Base-by-base conservation (phyloP, 805 yeast species). In the Metschnikowia henanensis region DNA sequence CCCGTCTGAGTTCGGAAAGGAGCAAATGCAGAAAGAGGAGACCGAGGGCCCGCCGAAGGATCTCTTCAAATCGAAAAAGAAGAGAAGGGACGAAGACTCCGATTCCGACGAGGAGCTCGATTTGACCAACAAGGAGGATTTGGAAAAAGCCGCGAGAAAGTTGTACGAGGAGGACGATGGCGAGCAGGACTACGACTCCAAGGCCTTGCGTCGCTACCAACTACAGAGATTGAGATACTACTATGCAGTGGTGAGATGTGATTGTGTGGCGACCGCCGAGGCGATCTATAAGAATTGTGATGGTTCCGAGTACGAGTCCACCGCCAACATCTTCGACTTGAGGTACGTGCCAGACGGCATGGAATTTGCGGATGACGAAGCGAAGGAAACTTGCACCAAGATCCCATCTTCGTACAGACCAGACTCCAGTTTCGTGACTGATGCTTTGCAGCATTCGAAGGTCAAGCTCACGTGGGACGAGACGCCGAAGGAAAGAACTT, bases 381-480 rank as follows among this genome's bases (percentile, higher is more conserved):
- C 95, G 32, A 77, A 80, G 53, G 98, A 94, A 56, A 60, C 62
- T 25, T 88, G 97, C 66, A 66, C 70, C 18, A 78, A 79, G 49
- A 69, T 90, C 7, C 96, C 98, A 6, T 66, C 81, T 2, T 79
- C 78, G 37, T 94, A 94, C 65, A 83, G 80, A 53, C 99, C 99
- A 16, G 73, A 73, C 41, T 58, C 72, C 2, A 72, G 76, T 8
- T 94, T 94, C 64, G 87, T 87, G 23, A 94, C 99, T 3, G 97
- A 88, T 66, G 99, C 99, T 0, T 73, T 94, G 47, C 97, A 94
- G 62, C 96, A 90, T 60, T 91, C 98, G 13, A 94, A 91, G 58
- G 99, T 94, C 38, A 91, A 88, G 63, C 74, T 94, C 53, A 91
- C 98, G 0, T 94, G 99, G 99, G 99, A 94, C 65, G 98, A 92